Conservation (phyloP, 352 stramenopile genomes). For the Phytophthora vignae region DNA sequence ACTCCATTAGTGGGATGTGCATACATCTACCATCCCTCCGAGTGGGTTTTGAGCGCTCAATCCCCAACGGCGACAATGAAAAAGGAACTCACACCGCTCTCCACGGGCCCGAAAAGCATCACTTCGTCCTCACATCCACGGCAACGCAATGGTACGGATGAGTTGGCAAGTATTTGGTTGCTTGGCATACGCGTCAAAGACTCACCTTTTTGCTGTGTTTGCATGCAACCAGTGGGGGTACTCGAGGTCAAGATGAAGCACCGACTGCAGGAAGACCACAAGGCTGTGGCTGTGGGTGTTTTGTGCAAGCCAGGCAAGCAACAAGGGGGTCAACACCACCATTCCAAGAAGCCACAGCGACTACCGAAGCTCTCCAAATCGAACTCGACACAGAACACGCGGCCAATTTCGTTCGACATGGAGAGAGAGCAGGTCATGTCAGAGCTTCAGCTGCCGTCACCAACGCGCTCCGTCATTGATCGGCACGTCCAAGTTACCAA, state of each 20-base stretch:
- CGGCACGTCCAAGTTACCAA: slow-evolving; percentile 65
- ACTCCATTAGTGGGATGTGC: slow-evolving; percentile 23
- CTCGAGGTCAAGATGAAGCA: slow-evolving; percentile 80
- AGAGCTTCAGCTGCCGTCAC: slow-evolving; percentile 57
- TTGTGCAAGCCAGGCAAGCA: slow-evolving; percentile 30
- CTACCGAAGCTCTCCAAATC: slow-evolving; percentile 49
- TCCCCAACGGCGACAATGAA: slow-evolving; percentile 22
- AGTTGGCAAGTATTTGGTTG: background rate
- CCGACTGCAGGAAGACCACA: slow-evolving; percentile 56
- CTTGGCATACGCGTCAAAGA: background rate
- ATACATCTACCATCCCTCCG: slow-evolving; percentile 4
- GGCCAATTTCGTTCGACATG: slow-evolving; percentile 51
- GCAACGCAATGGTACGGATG: slow-evolving; percentile 59
- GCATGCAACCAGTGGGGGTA: slow-evolving; percentile 44
- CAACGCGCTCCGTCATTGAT: slow-evolving; percentile 64
- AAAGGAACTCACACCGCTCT: slow-evolving; percentile 38
- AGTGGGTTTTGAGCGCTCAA: slow-evolving; percentile 16
- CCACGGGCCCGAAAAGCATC: slow-evolving; percentile 26
- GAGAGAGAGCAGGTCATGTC: slow-evolving; percentile 66
- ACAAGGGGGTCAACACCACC: slow-evolving; percentile 9
- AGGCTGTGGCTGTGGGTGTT: slow-evolving; percentile 58
- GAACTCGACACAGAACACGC: slow-evolving; percentile 16
- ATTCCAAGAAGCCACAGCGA: slow-evolving; percentile 55
- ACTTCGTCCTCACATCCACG: slow-evolving; percentile 19
- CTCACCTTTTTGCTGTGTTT: background rate